Conservation (phyloP, 805 yeast species). For the Grigorovia transvaalensis region DNA sequence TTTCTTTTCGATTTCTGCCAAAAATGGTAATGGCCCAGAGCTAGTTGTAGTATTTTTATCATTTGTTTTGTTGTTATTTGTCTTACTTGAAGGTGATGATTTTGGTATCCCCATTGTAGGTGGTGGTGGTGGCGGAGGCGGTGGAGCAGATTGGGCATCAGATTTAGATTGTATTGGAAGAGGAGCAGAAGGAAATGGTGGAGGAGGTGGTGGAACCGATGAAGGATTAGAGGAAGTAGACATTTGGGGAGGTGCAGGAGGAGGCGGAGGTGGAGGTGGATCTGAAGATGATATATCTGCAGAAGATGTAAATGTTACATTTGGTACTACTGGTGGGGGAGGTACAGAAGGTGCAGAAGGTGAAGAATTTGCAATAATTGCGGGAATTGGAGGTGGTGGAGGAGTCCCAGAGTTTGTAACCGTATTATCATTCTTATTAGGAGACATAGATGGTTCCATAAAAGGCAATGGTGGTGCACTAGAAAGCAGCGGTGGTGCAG, state of each 20-base stretch:
- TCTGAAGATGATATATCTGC: too few relatives aligned
- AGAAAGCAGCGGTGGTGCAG: conserved; percentile 12
- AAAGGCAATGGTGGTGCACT: conserved; percentile 13
- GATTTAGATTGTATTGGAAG: neutral
- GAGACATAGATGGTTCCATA: neutral
- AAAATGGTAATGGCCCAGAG: conserved; percentile 38
- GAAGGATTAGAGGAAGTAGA: conserved; percentile 26
- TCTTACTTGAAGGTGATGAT: conserved; percentile 8
- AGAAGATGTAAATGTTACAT: too few relatives aligned
- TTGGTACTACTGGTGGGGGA: too few relatives aligned
- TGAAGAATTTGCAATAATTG: conserved; percentile 22
- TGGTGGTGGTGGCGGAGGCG: conserved; percentile 23
- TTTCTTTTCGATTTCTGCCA: conserved; percentile 40
- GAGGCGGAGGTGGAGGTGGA: conserved; percentile 14
- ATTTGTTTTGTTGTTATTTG: conserved; percentile 13
- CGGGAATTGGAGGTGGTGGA: conserved; percentile 8
- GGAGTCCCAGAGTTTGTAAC: conserved; percentile 1
- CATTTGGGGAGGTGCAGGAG: conserved; percentile 16
- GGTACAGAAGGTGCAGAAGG: conserved; percentile 19
- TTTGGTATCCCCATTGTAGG: conserved; percentile 19
- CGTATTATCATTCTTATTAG: too few relatives aligned
- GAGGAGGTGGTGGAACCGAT: conserved; percentile 9
- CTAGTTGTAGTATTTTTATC: conserved; percentile 11
- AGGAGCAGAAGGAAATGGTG: neutral
- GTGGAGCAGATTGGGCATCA: conserved; percentile 4